phyloP scores from a whole-genome alignment of 352 stramenopile genomes.

The Globisporangium emineosum region DNA sequence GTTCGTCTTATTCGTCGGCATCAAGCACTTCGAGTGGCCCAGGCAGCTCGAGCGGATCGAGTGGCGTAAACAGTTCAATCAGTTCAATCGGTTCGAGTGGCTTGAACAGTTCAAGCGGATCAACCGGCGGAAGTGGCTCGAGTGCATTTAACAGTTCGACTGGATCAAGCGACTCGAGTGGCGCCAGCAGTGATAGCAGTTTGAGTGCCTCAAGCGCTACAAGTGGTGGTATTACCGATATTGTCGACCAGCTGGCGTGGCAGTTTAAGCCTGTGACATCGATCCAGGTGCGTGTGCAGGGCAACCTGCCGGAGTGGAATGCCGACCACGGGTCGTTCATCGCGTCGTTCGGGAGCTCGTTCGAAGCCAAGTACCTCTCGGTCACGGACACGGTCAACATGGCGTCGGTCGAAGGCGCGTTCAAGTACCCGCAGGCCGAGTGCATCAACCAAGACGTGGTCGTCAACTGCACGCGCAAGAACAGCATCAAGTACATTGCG shows the following conservation, averaged over 20 bases:
- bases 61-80: too few species aligned
- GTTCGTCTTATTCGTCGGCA: neutral
- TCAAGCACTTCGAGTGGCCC: neutral
- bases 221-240: neutral
- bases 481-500: slow-evolving; percentile 52
- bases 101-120: too few species aligned
- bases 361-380: slow-evolving; percentile 39
- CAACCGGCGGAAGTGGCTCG: too few species aligned
- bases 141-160: too few species aligned
- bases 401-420: slow-evolving; percentile 45
- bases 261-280: slow-evolving; percentile 38
- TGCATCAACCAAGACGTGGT: slow-evolving; percentile 48
- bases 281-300: slow-evolving; percentile 53
- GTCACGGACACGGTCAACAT: slow-evolving; percentile 55
- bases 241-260: neutral
- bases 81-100: too few species aligned
- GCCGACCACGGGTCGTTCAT: slow-evolving; percentile 29
- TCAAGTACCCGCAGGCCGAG: slow-evolving; percentile 64
- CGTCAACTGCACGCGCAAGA: slow-evolving; percentile 47
- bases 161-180: too few species aligned
- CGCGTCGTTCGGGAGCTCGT: slow-evolving; percentile 34
- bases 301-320: slow-evolving; percentile 40
- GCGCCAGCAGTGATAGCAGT: too few species aligned
- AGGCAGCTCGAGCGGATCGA: neutral
- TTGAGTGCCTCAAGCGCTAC: neutral